These are phyloP conservation scores for Eucalyptus cloeziana DNA, from an alignment of 345 rosid genomes.

Conservation along the genomic window DNA sequence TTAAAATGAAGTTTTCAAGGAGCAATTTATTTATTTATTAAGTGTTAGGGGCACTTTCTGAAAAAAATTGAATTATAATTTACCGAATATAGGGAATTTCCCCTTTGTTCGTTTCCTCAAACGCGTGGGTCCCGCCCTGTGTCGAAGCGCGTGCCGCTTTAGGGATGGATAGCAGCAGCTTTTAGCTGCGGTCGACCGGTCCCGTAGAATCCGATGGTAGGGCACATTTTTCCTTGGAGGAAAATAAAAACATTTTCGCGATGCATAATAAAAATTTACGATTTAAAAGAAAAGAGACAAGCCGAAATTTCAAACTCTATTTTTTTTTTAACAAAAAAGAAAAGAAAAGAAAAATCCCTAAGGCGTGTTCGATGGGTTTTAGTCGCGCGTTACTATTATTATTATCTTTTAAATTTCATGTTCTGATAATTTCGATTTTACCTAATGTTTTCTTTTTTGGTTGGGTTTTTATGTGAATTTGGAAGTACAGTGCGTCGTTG, in stretches of 20 bases:
- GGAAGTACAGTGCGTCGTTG: constrained; percentile 67
- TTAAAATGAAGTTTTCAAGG: neutral
- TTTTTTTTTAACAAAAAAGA: neutral
- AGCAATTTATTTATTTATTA: neutral
- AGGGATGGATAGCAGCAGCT: neutral
- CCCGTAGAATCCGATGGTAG: neutral
- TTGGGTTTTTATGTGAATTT: neutral
- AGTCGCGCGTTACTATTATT: no score
- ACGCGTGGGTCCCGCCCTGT: neutral
- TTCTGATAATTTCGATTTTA: neutral
- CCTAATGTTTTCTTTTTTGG: neutral
- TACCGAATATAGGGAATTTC: neutral
- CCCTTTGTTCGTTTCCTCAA: neutral
- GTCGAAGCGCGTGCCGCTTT: neutral
- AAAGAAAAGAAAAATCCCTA: neutral
- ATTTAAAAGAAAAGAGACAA: neutral
- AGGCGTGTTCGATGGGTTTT: fast-evolving
- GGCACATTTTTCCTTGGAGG: neutral
- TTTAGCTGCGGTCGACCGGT: neutral
- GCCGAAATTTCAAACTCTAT: no score
- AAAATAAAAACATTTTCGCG: neutral
- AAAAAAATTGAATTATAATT: no score
- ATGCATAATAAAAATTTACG: neutral
- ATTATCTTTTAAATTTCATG: neutral
- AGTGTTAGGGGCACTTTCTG: neutral